A percentile compares a stretch with the other conserved stretches of the same genome.
Evolutionary conservation across 495 filamentous ascomycete species (phyloP).

Genomic region (Achaetomiella virescens): DNA sequence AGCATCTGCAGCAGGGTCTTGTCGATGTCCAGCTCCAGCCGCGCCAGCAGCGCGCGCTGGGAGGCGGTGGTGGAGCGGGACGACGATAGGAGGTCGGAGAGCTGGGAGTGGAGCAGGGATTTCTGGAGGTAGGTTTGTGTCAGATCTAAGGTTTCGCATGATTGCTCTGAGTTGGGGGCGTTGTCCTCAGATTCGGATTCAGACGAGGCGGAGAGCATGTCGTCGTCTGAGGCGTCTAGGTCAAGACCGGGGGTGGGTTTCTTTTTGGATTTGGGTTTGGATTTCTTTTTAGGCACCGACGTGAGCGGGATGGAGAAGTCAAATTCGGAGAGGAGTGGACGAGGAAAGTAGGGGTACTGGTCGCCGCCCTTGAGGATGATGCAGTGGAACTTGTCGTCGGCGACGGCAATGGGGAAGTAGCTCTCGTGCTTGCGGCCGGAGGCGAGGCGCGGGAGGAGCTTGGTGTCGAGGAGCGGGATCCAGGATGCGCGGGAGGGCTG

Average conservation of each 20-base stretch:
- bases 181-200: constrained; percentile 20
- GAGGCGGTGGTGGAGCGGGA: constrained; percentile 33
- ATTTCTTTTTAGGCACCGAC: constrained; percentile 36
- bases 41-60: constrained; percentile 62
- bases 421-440: constrained; percentile 78
- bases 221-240: constrained; percentile 29
- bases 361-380: constrained; percentile 97
- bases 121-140: constrained; percentile 78
- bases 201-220: constrained; percentile 24
- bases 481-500: constrained; percentile 76
- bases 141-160: constrained; percentile 41
- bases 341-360: constrained; percentile 88
- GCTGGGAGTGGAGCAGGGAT: constrained; percentile 51
- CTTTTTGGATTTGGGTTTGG: constrained; percentile 20
- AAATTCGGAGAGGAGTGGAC: constrained; percentile 86
- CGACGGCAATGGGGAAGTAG: constrained; percentile 95
- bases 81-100: constrained; percentile 34
- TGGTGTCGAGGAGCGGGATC: constrained; percentile 89
- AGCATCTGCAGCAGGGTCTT: constrained; percentile 85
- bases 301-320: constrained; percentile 81
- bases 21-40: constrained; percentile 74
- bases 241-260: no score
- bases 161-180: constrained; percentile 37
- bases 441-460: constrained; percentile 68
- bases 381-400: constrained; percentile 89